Base-by-base conservation (phyloP, 1,139 yeast species). In the Kurtzmaniella quercitrusa region DNA sequence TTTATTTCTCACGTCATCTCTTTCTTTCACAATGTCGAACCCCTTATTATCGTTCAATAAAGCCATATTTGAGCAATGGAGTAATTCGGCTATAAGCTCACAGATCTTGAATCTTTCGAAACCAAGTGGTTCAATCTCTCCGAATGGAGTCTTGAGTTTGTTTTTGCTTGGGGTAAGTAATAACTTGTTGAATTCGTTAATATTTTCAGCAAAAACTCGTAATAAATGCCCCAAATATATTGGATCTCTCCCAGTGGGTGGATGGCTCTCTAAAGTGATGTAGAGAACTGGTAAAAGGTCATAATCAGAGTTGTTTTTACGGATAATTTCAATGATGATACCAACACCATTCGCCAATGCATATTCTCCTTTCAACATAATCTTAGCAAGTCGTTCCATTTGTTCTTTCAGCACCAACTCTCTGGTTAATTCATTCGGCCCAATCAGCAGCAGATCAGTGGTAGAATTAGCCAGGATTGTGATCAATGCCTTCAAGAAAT, bases 51-150 rank as follows among this genome's bases (percentile, higher is more conserved):
- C 96, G 59, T 93, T 93, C 51, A 93, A 73, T 39, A 93, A 70
- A 0, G 93, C 94, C 98, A 94, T 94, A 63, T 93, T 93, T 21
- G 97, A 89, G 59, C 99, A 93, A 65, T 93, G 99, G 46, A 93
- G 75, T 42, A 93, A 73, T 62, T 93, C 99, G 0, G 98, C 98
- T 50, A 93, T 81, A 51, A 93, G 73, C 66, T 94, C 98, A 61
- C 97, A 93, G 42, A 93, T 86, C 61, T 91, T 88, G 66, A 94
- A 93, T 53, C 98, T 74, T 66, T 93, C 98, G 64, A 91, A 91
- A 0, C 98, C 98, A 36, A 93, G 70, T 1, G 98, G 98, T 63
- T 88, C 95, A 41, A 73, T 73, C 48, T 68, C 73, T 6, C 78
- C 78, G 53, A 70, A 68, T 2, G 74, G 72, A 4, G 96, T 88